Base-by-base conservation (phyloP, 148 eudicot species). In the Rhododendron griersonianum region DNA sequence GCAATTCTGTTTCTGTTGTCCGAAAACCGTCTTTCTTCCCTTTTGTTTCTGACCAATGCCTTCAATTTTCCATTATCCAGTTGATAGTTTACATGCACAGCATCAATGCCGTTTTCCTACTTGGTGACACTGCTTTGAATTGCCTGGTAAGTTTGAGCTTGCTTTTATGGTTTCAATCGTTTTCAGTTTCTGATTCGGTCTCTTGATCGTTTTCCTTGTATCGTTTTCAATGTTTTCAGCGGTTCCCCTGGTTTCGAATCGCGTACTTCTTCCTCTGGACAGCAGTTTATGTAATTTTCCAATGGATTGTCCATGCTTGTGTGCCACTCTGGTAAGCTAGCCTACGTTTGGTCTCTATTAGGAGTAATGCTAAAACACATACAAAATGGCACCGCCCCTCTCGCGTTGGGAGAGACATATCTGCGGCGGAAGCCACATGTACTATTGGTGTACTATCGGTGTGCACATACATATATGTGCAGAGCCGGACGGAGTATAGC, bases 191-290 rank as follows among this genome's bases (percentile, higher is more conserved):
- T 2, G 2, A 33, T 67, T 83, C 76, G 10, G 4, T 15, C 25
- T 47, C 39, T 4, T 47, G 28, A 69, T 6, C 47, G 65, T 59
- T 86, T 35, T 44, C n/a, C 6, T 21, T 19, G 41, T 2, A 5
- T 65, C 14, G 48, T 10, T 14, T 59, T 30, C 19, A 0, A 53
- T 25, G 33, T 67, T 15, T 47, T 14, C 98, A 96, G 99, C 83
- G 95, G 63, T 96, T 95, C 83, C 98, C 99, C 23, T 95, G 96
- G 98, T 96, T 96, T 87, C 85, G 98, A 78, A 94, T 96, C 85
- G 95, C 96, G 25, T 96, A 94, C 84, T 92, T 96, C 87, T 87
- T 96, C 81, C 87, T 94, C 14, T 96, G 98, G 98, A 96, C 98
- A 61, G 82, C 89, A 61, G 87, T 86, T 83, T 96, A 88, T 85